phyloP scores from a whole-genome alignment of 495 filamentous ascomycete species.

The Penicillium simplicissimum region DNA sequence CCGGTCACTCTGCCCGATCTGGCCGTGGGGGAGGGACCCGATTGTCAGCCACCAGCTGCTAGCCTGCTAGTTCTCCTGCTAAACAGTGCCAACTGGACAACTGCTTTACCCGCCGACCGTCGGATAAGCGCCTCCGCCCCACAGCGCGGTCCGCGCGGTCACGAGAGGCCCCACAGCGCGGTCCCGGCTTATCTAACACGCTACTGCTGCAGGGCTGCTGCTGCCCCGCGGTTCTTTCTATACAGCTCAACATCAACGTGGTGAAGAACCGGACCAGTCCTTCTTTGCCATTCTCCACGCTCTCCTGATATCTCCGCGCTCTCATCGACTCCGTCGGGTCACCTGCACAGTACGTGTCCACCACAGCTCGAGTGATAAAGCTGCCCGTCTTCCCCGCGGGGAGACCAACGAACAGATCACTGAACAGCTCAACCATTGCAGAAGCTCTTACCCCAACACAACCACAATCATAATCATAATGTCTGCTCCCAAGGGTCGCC shows the following conservation, averaged over 20 bases:
- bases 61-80: too few relatives aligned
- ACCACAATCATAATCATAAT: conserved; percentile 2
- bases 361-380: conserved; percentile 4
- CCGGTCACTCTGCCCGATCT: background rate
- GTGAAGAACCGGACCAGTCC: background rate
- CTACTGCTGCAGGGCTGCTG: background rate
- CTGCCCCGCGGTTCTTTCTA: conserved; percentile 3
- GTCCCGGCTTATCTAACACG: conserved; percentile 3
- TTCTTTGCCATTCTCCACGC: background rate
- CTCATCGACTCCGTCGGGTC: background rate
- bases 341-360: background rate
- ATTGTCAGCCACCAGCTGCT: background rate
- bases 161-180: conserved; percentile 1
- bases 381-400: background rate
- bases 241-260: background rate
- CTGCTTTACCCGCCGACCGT: background rate
- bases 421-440: conserved; percentile 11
- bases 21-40: background rate
- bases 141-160: conserved; percentile 8
- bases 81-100: too few relatives aligned
- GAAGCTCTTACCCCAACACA: background rate
- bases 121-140: conserved; percentile 2
- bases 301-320: background rate
- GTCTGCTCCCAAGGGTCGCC: conserved; percentile 51
- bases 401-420: background rate